phyloP scores from a whole-genome alignment of 257 asterid species.

The Scutellaria minor region DNA sequence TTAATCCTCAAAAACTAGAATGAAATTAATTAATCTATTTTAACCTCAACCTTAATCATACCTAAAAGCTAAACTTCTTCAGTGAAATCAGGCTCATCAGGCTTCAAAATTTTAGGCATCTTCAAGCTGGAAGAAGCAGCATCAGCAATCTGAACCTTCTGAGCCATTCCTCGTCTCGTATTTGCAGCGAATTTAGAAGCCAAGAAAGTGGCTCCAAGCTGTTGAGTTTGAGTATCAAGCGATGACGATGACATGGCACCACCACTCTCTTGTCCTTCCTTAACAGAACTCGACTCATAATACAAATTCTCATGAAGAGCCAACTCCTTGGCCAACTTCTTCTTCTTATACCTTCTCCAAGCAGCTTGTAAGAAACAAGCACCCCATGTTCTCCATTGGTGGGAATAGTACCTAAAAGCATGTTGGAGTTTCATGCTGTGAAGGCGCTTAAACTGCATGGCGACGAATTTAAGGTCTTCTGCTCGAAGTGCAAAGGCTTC shows the following conservation, averaged over 20 bases:
- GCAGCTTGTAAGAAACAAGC: constrained; percentile 78
- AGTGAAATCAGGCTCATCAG: constrained; percentile 86
- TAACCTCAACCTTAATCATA: too few relatives aligned
- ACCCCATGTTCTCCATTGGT: constrained; percentile 97
- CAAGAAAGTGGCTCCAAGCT: constrained; percentile 70
- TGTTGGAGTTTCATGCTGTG: constrained; percentile 94
- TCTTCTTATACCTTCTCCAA: constrained; percentile 76
- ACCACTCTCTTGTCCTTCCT: neutral
- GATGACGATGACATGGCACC: constrained; percentile 23
- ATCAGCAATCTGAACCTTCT: constrained; percentile 49
- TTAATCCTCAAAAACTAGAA: neutral
- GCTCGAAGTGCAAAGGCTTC: constrained; percentile 94
- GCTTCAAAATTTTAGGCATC: constrained; percentile 84
- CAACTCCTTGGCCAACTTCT: constrained; percentile 64
- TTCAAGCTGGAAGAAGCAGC: constrained; percentile 65
- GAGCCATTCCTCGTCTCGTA: constrained; percentile 61
- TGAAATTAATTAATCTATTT: too few relatives aligned
- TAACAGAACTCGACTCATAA: constrained; percentile 20
- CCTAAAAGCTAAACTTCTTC: constrained; percentile 45
- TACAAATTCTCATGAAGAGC: constrained; percentile 52
- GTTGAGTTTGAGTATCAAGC: constrained; percentile 41
- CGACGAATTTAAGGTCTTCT: constrained; percentile 85
- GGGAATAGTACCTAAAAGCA: constrained; percentile 87
- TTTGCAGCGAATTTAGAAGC: constrained; percentile 81
- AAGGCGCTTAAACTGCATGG: constrained; percentile 79